Evolutionary conservation across 805 yeast genomes (phyloP).

Genomic region (Saturnispora serradocipensis): DNA sequence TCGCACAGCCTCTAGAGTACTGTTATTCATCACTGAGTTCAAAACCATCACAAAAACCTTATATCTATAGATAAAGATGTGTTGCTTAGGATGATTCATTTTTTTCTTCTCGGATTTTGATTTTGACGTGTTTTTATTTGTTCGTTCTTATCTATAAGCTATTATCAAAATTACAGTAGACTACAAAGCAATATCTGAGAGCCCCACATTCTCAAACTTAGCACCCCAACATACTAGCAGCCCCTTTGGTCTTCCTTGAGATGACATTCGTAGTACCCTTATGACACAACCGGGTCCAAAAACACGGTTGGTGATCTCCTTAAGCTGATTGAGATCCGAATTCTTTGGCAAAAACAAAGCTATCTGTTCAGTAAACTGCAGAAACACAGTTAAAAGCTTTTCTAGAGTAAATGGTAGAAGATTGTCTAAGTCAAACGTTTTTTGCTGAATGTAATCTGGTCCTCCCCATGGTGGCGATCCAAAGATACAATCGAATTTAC

Average conservation of each 20-base stretch:
- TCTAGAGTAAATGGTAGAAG: constrained; percentile 40
- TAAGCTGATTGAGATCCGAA: constrained; percentile 42
- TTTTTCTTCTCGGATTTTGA: not conserved
- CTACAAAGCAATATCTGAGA: constrained; percentile 1
- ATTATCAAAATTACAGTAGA: not conserved
- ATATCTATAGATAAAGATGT: not conserved
- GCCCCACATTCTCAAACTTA: constrained; percentile 22
- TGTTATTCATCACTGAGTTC: not conserved
- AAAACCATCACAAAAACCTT: not conserved
- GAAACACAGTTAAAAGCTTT: constrained; percentile 33
- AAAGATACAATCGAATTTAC: constrained; percentile 45
- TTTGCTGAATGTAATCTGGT: constrained; percentile 39
- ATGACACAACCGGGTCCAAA: constrained; percentile 27
- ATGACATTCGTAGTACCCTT: constrained; percentile 7
- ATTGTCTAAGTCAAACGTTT: constrained; percentile 35
- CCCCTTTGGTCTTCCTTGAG: constrained; percentile 40
- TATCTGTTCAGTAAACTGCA: constrained; percentile 36
- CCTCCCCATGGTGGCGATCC: constrained; percentile 90
- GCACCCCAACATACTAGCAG: constrained; percentile 55
- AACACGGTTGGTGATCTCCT: constrained; percentile 35
- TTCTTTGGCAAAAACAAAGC: constrained; percentile 57
- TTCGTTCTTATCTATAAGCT: not conserved
- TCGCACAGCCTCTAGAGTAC: not conserved
- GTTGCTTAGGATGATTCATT: not conserved
- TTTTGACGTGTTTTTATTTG: not conserved